Evolutionary conservation across 225 moss, liverwort and hornwort species (phyloP).

Genomic region (Ulota crispa): DNA sequence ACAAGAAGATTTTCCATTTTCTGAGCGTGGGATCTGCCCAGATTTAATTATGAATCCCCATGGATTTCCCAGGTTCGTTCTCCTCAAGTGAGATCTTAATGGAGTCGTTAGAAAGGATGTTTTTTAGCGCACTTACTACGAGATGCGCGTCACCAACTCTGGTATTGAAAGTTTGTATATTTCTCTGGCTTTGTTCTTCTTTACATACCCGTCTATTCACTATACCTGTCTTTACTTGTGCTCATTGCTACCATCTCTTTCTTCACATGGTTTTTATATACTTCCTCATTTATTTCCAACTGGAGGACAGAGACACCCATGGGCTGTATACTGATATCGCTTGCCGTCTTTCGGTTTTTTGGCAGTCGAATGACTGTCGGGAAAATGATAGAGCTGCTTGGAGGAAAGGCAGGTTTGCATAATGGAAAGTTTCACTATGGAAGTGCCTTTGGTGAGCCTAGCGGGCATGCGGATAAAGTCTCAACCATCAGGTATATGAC

Average conservation of each 20-base stretch:
- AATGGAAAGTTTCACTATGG: constrained; percentile 97
- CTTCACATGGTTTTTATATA: not conserved
- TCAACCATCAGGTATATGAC: constrained; percentile 76
- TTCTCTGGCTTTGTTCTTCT: not conserved
- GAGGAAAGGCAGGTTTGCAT: constrained; percentile 96
- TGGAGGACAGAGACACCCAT: not conserved
- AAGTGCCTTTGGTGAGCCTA: constrained; percentile 99
- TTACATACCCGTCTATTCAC: not conserved
- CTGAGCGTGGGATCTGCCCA: constrained; percentile 90
- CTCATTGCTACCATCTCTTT: constrained; percentile 4
- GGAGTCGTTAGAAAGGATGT: not conserved
- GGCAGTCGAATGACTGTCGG: constrained; percentile 99
- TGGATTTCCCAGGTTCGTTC: constrained; percentile 90
- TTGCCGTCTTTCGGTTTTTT: not conserved
- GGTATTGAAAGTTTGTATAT: not conserved
- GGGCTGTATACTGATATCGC: not conserved
- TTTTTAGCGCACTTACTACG: not conserved
- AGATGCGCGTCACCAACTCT: not conserved
- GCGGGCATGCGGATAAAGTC: constrained; percentile 97
- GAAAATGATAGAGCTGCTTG: constrained; percentile 98
- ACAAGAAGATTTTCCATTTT: constrained; percentile 98
- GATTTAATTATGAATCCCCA: constrained; percentile 99
- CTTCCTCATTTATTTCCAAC: not conserved
- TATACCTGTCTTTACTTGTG: not conserved
- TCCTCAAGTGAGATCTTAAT: not conserved